These are phyloP conservation scores for Dioszegia hungarica DNA, from an alignment of 768 basidiomycete genomes.

Conservation along the genomic window DNA sequence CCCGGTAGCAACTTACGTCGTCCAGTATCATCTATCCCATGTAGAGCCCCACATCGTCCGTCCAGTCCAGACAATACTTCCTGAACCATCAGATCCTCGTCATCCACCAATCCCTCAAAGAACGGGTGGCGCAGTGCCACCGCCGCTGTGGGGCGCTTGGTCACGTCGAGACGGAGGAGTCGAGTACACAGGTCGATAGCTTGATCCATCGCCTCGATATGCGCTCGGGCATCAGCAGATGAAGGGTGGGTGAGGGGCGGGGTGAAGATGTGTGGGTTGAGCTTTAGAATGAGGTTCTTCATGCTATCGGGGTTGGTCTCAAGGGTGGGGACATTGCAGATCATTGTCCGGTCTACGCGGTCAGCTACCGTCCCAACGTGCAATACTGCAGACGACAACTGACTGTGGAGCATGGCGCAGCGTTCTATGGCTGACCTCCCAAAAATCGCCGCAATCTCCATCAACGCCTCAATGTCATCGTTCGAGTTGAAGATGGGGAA, in stretches of 20 bases:
- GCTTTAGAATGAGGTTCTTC: constrained; percentile 66
- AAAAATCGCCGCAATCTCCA: constrained; percentile 86
- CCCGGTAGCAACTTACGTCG: constrained; percentile 23
- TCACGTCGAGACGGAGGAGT: constrained; percentile 71
- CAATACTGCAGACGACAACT: constrained; percentile 36
- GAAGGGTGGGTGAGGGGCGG: constrained; percentile 56
- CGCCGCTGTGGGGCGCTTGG: constrained; percentile 69
- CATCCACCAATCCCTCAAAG: constrained; percentile 50
- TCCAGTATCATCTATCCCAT: constrained; percentile 12
- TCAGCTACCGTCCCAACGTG: not conserved
- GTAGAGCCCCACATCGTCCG: constrained; percentile 31
- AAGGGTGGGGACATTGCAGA: constrained; percentile 82
- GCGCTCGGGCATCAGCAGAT: constrained; percentile 50
- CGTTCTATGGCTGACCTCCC: constrained; percentile 78
- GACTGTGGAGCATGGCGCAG: constrained; percentile 82
- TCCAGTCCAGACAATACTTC: constrained; percentile 10
- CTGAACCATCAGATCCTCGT: constrained; percentile 2
- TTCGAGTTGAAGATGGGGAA: constrained; percentile 92
- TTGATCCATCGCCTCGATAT: constrained; percentile 58
- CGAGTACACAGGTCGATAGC: constrained; percentile 72
- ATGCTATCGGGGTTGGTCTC: constrained; percentile 64
- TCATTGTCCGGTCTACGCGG: constrained; percentile 73
- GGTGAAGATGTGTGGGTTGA: constrained; percentile 61
- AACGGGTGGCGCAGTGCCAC: constrained; percentile 76
- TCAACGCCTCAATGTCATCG: constrained; percentile 89